Percentiles rank a stretch among this genome's conserved stretches.
phyloP scores from a whole-genome alignment of 2,329 filamentous ascomycete species.

The Ascochyta pisi region DNA sequence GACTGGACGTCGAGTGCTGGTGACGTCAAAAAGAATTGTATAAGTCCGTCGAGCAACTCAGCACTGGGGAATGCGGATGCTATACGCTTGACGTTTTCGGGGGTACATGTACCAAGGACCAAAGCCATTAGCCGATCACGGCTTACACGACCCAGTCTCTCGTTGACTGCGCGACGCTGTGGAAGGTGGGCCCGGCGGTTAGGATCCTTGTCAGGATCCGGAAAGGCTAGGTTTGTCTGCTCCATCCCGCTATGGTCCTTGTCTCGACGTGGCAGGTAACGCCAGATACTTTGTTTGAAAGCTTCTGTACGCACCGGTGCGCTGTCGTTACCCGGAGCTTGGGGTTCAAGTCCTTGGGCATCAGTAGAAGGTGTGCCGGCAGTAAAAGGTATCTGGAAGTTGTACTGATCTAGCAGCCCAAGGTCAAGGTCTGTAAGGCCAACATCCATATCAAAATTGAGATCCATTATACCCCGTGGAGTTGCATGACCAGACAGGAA shows the following conservation, averaged over 20 bases:
- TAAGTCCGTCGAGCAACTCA: constrained; percentile 65
- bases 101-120: constrained; percentile 65
- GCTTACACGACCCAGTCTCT: constrained; percentile 51
- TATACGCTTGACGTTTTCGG: constrained; percentile 58
- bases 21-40: constrained; percentile 66
- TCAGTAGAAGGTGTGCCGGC: constrained; percentile 35
- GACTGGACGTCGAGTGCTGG: constrained; percentile 64
- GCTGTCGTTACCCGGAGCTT: constrained; percentile 26
- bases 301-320: constrained; percentile 37
- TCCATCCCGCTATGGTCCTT: constrained; percentile 36
- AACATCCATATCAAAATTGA: constrained; percentile 54
- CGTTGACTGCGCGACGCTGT: constrained; percentile 50
- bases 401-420: constrained; percentile 55
- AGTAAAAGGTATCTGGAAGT: constrained; percentile 53
- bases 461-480: constrained; percentile 54
- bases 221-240: constrained; percentile 50
- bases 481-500: constrained; percentile 50
- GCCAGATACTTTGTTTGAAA: constrained; percentile 55
- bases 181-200: constrained; percentile 42
- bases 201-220: constrained; percentile 41
- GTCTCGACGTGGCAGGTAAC: constrained; percentile 49
- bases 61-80: constrained; percentile 69
- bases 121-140: constrained; percentile 69
- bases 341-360: constrained; percentile 24
- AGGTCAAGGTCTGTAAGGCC: constrained; percentile 56